A percentile compares a stretch with the other conserved stretches of the same genome.
Conservation (phyloP, 208 protist genomes). For the Leptomonas seymouri region DNA sequence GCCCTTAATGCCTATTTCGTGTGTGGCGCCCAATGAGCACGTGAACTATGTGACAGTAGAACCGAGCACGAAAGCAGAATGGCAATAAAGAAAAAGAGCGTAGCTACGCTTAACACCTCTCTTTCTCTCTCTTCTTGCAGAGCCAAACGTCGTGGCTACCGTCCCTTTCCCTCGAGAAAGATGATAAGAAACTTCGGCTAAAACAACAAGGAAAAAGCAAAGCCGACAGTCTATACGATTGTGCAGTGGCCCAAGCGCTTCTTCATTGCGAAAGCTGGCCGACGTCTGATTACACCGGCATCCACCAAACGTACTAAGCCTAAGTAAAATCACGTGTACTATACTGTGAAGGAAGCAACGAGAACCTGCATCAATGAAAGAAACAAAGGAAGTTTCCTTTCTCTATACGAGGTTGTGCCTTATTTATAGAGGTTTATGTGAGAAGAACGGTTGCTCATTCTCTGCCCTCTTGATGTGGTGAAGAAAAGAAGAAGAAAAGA, state of each 20-base stretch:
- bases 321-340: background rate
- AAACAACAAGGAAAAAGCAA: background rate
- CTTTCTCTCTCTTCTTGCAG: background rate
- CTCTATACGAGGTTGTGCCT: conserved; percentile 12
- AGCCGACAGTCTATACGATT: conserved; percentile 12
- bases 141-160: background rate
- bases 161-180: background rate
- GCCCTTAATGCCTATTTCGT: background rate
- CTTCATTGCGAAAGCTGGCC: background rate
- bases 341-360: background rate
- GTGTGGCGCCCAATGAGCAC: background rate
- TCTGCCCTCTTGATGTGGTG: background rate
- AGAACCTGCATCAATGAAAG: background rate
- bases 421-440: conserved; percentile 14
- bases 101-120: background rate
- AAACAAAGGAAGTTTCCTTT: background rate
- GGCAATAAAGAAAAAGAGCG: background rate
- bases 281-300: background rate
- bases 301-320: background rate
- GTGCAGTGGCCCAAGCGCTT: background rate
- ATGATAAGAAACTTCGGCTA: conserved; percentile 4
- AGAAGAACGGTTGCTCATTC: background rate
- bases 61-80: conserved; percentile 1
- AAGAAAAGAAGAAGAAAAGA: background rate
- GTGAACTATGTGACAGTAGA: background rate